Conservation (phyloP, 2,329 filamentous ascomycete genomes). For the Venturia pyrina region DNA sequence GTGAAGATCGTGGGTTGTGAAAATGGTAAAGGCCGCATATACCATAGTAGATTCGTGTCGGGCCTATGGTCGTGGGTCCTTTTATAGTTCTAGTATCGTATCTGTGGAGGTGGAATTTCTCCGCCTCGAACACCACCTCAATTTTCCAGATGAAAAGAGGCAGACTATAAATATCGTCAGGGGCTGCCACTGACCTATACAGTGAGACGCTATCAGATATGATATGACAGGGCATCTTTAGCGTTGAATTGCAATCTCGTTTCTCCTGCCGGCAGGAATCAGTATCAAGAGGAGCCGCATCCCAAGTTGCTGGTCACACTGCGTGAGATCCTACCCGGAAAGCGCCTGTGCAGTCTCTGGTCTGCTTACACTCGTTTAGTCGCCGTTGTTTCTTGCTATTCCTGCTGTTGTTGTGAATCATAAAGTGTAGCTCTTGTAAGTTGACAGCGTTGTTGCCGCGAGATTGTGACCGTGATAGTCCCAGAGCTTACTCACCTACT, state of each 20-base stretch:
- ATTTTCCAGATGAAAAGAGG: too few species aligned
- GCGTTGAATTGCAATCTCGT: not conserved
- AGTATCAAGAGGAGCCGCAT: not conserved
- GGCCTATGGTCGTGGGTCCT: too few species aligned
- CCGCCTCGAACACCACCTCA: too few species aligned
- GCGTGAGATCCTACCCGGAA: not conserved
- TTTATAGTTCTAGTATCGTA: too few species aligned
- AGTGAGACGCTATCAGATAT: not conserved
- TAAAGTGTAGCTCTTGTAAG: not conserved
- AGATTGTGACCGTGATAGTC: not conserved
- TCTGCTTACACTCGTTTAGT: not conserved
- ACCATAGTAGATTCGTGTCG: not conserved
- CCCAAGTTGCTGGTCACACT: not conserved
- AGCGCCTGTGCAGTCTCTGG: not conserved
- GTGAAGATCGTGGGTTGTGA: not conserved
- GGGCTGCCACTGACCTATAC: not conserved
- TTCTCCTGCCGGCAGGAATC: not conserved
- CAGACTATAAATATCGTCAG: not conserved
- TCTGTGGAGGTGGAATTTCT: too few species aligned
- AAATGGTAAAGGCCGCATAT: not conserved
- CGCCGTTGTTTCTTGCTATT: not conserved
- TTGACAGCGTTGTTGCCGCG: not conserved
- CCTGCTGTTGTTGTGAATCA: not conserved
- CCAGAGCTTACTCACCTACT: not conserved
- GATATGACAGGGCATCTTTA: not conserved